Conservation (phyloP, 208 protist genomes). For the Trypanosoma vivax region DNA sequence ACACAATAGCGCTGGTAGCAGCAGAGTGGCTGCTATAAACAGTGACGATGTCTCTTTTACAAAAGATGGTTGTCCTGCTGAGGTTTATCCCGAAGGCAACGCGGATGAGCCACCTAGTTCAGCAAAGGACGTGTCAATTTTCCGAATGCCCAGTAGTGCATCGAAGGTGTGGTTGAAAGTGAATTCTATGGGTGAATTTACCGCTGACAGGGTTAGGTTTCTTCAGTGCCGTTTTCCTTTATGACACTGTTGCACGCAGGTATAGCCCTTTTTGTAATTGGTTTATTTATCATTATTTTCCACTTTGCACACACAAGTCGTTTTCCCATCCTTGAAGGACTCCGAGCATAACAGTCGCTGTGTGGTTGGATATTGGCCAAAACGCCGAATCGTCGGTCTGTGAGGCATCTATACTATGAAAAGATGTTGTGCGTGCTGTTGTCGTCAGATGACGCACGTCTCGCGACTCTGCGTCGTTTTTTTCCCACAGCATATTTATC, state of each 20-base stretch:
- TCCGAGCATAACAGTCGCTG: too few species aligned
- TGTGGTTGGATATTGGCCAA: too few species aligned
- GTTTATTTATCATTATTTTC: neutral
- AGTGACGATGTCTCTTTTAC: neutral
- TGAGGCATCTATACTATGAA: too few species aligned
- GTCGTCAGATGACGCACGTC: too few species aligned
- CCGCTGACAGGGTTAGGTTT: constrained; percentile 14
- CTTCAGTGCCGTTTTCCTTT: neutral
- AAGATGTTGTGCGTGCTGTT: too few species aligned
- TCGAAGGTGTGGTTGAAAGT: constrained; percentile 28
- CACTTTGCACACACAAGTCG: too few species aligned
- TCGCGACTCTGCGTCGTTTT: too few species aligned
- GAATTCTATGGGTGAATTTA: constrained; percentile 32
- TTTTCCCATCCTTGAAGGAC: too few species aligned
- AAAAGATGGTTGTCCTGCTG: neutral
- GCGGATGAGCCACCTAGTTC: neutral
- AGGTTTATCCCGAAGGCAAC: neutral
- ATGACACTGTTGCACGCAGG: constrained; percentile 1
- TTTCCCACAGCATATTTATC: too few species aligned
- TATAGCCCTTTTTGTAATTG: neutral
- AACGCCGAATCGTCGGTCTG: too few species aligned
- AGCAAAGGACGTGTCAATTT: neutral
- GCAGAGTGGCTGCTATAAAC: neutral
- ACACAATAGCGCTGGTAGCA: neutral
- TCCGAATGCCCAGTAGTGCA: constrained; percentile 12